Evolutionary conservation across 352 stramenopile species (phyloP).

Genomic region (Globisporangium uncinulatum): DNA sequence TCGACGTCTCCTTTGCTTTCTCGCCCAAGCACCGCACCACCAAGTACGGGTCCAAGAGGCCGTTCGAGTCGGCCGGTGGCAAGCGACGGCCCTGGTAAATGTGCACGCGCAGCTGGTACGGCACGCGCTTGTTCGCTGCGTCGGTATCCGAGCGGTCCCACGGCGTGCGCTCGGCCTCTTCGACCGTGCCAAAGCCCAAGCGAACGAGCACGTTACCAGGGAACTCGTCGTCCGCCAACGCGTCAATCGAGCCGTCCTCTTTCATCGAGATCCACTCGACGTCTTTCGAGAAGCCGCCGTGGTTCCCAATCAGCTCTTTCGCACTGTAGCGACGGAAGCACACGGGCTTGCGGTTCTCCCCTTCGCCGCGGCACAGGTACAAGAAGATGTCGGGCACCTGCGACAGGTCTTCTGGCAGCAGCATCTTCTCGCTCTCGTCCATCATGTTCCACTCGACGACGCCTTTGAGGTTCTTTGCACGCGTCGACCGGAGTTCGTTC

Average conservation of each 20-base stretch:
- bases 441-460: constrained; percentile 79
- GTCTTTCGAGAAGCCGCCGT: constrained; percentile 29
- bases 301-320: constrained; percentile 39
- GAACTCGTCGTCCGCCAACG: constrained; percentile 46
- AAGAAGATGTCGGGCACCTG: constrained; percentile 84
- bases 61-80: constrained; percentile 79
- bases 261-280: constrained; percentile 59
- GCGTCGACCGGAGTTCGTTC: constrained; percentile 41
- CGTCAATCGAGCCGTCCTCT: constrained; percentile 55
- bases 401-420: constrained; percentile 37
- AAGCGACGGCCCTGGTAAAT: constrained; percentile 48
- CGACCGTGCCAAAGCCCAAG: constrained; percentile 61
- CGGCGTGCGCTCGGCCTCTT: constrained; percentile 41
- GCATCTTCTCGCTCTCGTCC: constrained; percentile 62
- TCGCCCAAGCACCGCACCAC: constrained; percentile 76
- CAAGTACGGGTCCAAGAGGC: constrained; percentile 79
- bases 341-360: constrained; percentile 48
- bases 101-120: constrained; percentile 74
- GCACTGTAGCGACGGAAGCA: constrained; percentile 73
- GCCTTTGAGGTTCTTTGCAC: constrained; percentile 53
- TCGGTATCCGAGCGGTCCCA: constrained; percentile 52
- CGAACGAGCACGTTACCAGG: constrained; percentile 64
- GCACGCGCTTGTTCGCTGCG: constrained; percentile 43
- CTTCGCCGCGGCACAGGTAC: constrained; percentile 65
- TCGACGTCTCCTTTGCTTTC: constrained; percentile 64